These are phyloP conservation scores for Phallus indusiatus DNA, from an alignment of 768 basidiomycete genomes.

Conservation along the genomic window DNA sequence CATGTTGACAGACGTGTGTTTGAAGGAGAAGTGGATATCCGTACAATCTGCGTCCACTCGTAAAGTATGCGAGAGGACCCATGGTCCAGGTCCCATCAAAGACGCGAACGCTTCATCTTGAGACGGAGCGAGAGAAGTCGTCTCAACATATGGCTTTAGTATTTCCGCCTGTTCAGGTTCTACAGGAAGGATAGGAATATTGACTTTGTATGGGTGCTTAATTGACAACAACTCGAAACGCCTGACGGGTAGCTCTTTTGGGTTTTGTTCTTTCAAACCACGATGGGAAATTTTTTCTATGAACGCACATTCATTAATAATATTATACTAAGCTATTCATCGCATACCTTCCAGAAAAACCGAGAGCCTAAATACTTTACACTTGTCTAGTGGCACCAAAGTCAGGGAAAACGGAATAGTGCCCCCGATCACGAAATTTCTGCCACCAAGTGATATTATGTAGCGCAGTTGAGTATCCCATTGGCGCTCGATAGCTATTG, in stretches of 20 bases:
- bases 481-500: constrained; percentile 70
- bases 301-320: background rate
- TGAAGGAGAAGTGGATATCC: constrained; percentile 67
- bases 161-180: constrained; percentile 43
- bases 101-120: constrained; percentile 30
- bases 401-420: constrained; percentile 70
- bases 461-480: constrained; percentile 91
- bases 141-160: constrained; percentile 12
- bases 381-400: constrained; percentile 74
- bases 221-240: constrained; percentile 56
- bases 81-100: constrained; percentile 77
- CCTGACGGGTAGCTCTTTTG: constrained; percentile 56
- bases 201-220: constrained; percentile 43
- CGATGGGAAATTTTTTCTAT: constrained; percentile 64
- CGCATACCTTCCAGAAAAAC: constrained; percentile 72
- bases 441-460: constrained; percentile 60
- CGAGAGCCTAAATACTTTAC: constrained; percentile 67
- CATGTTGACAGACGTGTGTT: constrained; percentile 68
- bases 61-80: constrained; percentile 66
- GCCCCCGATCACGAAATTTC: constrained; percentile 78
- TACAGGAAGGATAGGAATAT: constrained; percentile 64
- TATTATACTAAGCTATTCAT: background rate
- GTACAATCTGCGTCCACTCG: constrained; percentile 57
- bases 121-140: constrained; percentile 14
- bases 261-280: constrained; percentile 64